Evolutionary conservation across 441 rosid species (phyloP).

Genomic region (Jatropha multifida): DNA sequence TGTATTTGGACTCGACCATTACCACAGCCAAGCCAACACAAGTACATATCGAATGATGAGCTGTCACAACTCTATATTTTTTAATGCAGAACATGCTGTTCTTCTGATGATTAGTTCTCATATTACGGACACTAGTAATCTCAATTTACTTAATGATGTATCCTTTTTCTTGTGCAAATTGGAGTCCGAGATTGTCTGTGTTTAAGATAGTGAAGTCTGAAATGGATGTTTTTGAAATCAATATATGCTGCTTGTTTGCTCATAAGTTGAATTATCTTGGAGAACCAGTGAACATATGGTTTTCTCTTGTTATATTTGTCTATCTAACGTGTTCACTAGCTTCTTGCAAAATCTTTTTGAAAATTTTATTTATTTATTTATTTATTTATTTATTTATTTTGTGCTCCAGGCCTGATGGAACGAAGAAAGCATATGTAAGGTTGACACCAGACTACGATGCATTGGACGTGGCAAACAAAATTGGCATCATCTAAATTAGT

Average conservation of each 20-base stretch:
- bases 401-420: constrained; percentile 84
- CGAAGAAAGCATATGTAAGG: constrained; percentile 93
- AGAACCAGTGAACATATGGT: background rate
- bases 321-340: too few relatives aligned
- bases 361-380: too few relatives aligned
- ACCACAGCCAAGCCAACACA: background rate
- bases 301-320: background rate
- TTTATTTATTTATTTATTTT: background rate
- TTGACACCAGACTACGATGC: constrained; percentile 89
- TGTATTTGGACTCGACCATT: background rate
- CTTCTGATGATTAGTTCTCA: background rate
- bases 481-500: constrained; percentile 72
- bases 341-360: background rate
- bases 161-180: background rate
- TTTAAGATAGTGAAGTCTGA: background rate
- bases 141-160: background rate
- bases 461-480: constrained; percentile 91
- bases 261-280: background rate
- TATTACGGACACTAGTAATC: background rate
- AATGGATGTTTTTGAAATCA: background rate
- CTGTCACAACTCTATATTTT: background rate
- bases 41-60: background rate
- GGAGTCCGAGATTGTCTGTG: background rate
- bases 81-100: background rate
- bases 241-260: background rate